A percentile compares a stretch with the other conserved stretches of the same genome.
Conservation (phyloP, 441 rosid genomes). For the Corymbia calophylla region DNA sequence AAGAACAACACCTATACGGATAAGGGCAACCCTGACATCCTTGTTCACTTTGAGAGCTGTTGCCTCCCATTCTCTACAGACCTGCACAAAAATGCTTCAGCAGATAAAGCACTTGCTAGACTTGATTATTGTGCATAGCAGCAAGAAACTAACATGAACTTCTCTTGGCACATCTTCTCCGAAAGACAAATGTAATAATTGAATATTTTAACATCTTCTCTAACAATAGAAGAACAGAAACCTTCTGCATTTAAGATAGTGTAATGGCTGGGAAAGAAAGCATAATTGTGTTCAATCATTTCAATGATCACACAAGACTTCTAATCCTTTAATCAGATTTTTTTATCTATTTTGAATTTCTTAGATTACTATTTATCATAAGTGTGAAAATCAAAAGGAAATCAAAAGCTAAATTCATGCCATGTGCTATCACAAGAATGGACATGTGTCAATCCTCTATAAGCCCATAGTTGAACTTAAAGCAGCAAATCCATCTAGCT, state of each 20-base stretch:
- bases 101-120: not conserved
- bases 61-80: conserved; percentile 95
- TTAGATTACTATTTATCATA: not conserved
- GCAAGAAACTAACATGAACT: not conserved
- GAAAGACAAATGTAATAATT: not conserved
- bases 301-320: not conserved
- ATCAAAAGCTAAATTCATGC: not conserved
- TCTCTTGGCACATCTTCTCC: not conserved
- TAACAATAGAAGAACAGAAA: not conserved
- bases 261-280: not conserved
- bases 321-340: not conserved
- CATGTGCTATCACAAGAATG: not conserved
- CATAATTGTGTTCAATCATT: not conserved
- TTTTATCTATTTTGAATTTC: not conserved
- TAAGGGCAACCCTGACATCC: conserved; percentile 78
- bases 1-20: conserved; percentile 91
- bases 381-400: not conserved
- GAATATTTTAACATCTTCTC: not conserved
- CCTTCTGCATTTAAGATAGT: not conserved
- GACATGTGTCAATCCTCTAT: not conserved
- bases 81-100: conserved; percentile 34
- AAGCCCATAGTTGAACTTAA: not conserved
- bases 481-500: not conserved
- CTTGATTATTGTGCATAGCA: not conserved
- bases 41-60: conserved; percentile 62